Evolutionary conservation across 2,329 filamentous ascomycete species (phyloP).

Genomic region (Ramularia endophylla): DNA sequence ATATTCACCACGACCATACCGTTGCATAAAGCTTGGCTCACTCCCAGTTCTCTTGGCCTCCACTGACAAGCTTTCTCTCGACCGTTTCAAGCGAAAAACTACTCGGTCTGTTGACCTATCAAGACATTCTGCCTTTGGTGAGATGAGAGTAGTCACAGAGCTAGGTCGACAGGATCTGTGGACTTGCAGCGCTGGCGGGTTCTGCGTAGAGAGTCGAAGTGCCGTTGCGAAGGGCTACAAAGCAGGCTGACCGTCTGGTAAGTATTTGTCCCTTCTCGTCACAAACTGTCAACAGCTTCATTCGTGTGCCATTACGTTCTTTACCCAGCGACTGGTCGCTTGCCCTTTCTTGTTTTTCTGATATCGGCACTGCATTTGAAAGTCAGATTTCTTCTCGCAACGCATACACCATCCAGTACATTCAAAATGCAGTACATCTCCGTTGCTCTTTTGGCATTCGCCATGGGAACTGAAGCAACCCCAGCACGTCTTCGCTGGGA

Average conservation of each 20-base stretch:
- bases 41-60: conserved; percentile 5
- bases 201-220: too few relatives aligned
- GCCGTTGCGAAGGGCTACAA: too few relatives aligned
- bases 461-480: conserved; percentile 11
- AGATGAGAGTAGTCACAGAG: too few relatives aligned
- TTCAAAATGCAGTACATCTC: conserved; percentile 14
- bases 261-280: too few relatives aligned
- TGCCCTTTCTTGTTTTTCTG: conserved; percentile 6
- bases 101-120: too few relatives aligned
- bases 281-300: conserved; percentile 2
- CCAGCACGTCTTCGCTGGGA: conserved; percentile 9
- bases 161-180: too few relatives aligned
- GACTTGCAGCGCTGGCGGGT: too few relatives aligned
- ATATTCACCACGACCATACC: neutral
- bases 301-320: conserved; percentile 3
- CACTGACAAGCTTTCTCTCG: conserved; percentile 5
- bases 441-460: conserved; percentile 12
- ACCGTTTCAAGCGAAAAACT: conserved; percentile 3
- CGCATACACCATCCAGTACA: neutral
- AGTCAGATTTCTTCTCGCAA: conserved; percentile 2
- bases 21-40: conserved; percentile 6
- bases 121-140: too few relatives aligned
- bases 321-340: conserved; percentile 13
- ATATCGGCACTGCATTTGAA: too few relatives aligned
- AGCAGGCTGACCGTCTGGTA: too few relatives aligned